These are phyloP conservation scores for Claviceps africana DNA, from an alignment of 2,329 filamentous ascomycete genomes.

Conservation along the genomic window DNA sequence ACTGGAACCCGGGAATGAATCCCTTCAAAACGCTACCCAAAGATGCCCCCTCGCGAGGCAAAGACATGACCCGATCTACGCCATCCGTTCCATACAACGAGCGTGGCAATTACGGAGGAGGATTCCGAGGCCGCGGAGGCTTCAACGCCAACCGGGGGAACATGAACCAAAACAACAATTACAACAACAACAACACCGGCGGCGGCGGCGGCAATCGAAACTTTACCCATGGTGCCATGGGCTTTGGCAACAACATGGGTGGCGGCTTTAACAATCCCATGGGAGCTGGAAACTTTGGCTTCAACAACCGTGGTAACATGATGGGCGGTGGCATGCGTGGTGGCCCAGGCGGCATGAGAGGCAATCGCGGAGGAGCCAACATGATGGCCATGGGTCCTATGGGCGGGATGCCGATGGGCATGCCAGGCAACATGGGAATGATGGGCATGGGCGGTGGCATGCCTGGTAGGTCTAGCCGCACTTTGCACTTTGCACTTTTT, in stretches of 20 bases:
- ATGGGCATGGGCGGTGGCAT: constrained; percentile 35
- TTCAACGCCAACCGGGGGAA: constrained; percentile 29
- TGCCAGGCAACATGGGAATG: constrained; percentile 42
- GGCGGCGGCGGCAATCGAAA: constrained; percentile 30
- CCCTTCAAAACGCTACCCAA: constrained; percentile 87
- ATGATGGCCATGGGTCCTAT: constrained; percentile 36
- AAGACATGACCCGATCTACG: constrained; percentile 45
- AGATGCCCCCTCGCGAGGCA: constrained; percentile 53
- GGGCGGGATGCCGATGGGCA: constrained; percentile 38
- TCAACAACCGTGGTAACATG: constrained; percentile 28
- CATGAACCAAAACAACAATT: constrained; percentile 26
- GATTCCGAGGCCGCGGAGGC: constrained; percentile 37
- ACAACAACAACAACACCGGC: constrained; percentile 27
- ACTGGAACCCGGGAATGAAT: constrained; percentile 64
- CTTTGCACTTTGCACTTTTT: background rate
- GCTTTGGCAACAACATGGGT: constrained; percentile 32
- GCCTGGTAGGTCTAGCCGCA: constrained; percentile 17
- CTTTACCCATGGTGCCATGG: constrained; percentile 28
- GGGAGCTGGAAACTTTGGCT: constrained; percentile 37
- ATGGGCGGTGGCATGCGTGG: constrained; percentile 32
- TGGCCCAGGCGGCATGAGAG: constrained; percentile 33
- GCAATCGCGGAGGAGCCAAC: constrained; percentile 35
- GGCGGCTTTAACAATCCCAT: constrained; percentile 36
- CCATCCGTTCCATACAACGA: constrained; percentile 34
- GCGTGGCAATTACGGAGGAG: constrained; percentile 31